Base-by-base conservation (phyloP, 2,329 filamentous ascomycete species). In the Aureobasidium sp. region DNA sequence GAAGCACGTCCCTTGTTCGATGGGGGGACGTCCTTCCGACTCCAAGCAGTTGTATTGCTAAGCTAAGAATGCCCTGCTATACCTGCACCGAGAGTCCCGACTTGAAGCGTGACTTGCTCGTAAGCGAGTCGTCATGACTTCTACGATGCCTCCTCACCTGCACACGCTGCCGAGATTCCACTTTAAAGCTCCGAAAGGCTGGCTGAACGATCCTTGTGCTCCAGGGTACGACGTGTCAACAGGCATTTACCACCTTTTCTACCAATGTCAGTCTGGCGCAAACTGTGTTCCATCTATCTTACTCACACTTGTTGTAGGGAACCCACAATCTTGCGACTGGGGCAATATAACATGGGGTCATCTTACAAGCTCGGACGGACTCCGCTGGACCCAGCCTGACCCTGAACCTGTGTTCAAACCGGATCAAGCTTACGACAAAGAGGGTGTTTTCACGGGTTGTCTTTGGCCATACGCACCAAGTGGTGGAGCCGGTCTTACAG, bases 171-270 rank as follows among this genome's bases (percentile, higher is more conserved):
- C 48, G 23, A 51, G 3, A 13, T 56, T 40, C 20, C 54, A 56
- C 54, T 56, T 56, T 18, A 56, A 13, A 40, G 54, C 54, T 27
- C 54, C 54, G 4, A 40, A 29, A 33, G 54, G 54, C 13, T 56
- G 54, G 54, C 33, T 56, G 8, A 56, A 56, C 23, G 54, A 56
- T 43, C 54, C 54, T 40, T 56, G 54, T 29, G 54, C 29, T n/a
- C 54, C 54, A 38, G 54, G 54, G 5, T 40, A 42, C 23, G 54
- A 56, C 20, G 54, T 43, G 54, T 40, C 33, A 29, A 56, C 54
- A 20, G 54, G 54, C 40, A 40, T 25, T 27, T 56, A 56, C 33
- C 54, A 56, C 18, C 54, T 56, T 7, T 56, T 56, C 40, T 43
- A 56, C 23, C 54, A 56, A 56, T 56, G 54, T 56, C 15, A 40